Base-by-base conservation (phyloP, 2,329 filamentous ascomycete genomes). In the Hymenoscyphus fructigenus region DNA sequence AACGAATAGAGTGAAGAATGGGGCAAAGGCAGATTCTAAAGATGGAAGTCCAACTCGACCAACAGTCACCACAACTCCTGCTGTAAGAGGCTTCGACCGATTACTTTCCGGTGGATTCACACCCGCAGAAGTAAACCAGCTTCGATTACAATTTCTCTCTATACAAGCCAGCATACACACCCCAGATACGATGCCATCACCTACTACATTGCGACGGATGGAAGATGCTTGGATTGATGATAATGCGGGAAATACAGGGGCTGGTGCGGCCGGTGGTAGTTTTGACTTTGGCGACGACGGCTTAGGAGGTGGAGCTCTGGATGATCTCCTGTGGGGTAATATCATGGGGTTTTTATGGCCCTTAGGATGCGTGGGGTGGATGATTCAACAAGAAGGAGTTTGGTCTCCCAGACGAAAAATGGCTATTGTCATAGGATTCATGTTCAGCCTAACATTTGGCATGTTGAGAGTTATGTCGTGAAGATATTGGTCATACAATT, bases 291-390 rank as follows among this genome's bases (percentile, higher is more conserved):
- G 76, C 26, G 78, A 78, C 61, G 76, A 77, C 67, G 73, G 73
- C 65, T 72, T 67, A 68, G 72, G 75, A 56, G 68, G 76, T 66
- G 72, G 76, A 67, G 73, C 91, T 12, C 80, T 97, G 56, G 94
- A 98, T 74, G 89, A 96, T 73, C 86, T 97, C 80, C 83, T 98
- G 65, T 91, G 89, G 79, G 95, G 93, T 4, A 92, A 95, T 77
- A 81, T 96, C 65, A 91, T 95, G 73, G 95, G 95, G 0, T 99
- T 98, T 81, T 91, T 99, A 76, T 98, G 94, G 87, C 95, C 95
- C 3, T 78, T 98, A 10, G 94, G 92, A 0, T 93, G 91, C 72
- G 81, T 94, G 64, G 88, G 90, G 61, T 97, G 93, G 92, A 80
- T 96, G 59, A 84, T 94, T 69, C 84, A 93, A 66, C 92, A 97